phyloP scores from a whole-genome alignment of 208 protist genomes.

The Leishmania aethiopica region DNA sequence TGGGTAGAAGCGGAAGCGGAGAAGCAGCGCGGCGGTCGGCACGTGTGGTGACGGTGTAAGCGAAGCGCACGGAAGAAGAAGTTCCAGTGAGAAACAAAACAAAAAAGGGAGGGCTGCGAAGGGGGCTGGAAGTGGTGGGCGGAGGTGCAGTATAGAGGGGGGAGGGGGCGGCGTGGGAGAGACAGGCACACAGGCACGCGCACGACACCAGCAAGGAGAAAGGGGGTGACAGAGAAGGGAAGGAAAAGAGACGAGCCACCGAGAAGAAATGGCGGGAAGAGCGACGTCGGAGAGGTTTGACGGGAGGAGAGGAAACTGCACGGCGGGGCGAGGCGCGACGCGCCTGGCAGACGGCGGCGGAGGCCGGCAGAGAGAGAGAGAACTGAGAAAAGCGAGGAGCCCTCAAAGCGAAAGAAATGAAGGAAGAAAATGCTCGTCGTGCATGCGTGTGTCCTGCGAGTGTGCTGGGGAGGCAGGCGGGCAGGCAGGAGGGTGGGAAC shows the following conservation, averaged over 20 bases:
- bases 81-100: conserved; percentile 4
- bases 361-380: neutral
- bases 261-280: neutral
- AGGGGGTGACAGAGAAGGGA: neutral
- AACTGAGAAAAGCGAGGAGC: neutral
- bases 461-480: neutral
- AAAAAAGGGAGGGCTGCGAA: neutral
- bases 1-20: neutral
- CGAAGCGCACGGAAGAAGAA: neutral
- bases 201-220: neutral
- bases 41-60: neutral
- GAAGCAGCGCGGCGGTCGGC: neutral
- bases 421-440: neutral
- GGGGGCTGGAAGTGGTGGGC: neutral
- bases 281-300: neutral
- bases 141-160: neutral
- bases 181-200: conserved; percentile 3
- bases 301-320: neutral
- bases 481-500: neutral
- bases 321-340: neutral
- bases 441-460: neutral
- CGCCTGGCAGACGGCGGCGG: neutral
- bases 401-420: neutral
- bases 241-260: neutral
- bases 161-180: neutral